Conservation (phyloP, 352 stramenopile species). For the Pythium phragmitis region DNA sequence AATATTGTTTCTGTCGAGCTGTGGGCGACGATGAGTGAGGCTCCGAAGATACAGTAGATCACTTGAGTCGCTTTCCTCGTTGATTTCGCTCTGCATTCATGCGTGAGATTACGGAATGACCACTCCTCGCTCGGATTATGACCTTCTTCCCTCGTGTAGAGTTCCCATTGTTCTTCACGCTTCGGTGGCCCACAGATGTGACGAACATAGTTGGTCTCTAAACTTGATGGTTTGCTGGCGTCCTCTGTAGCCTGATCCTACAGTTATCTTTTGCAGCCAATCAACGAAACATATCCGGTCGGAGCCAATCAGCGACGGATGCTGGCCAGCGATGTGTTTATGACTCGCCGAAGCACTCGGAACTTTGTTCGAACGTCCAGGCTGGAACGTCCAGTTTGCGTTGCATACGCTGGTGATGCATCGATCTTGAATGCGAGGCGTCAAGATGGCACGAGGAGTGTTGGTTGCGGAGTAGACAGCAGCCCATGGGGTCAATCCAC, state of each 20-base stretch:
- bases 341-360: not conserved
- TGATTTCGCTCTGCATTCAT: too few relatives aligned
- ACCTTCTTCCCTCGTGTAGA: not conserved
- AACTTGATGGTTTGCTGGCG: not conserved
- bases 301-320: constrained; percentile 8
- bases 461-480: too few relatives aligned
- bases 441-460: too few relatives aligned
- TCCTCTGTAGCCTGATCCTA: not conserved
- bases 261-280: constrained; percentile 4
- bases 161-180: not conserved
- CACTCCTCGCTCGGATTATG: not conserved
- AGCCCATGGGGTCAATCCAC: too few relatives aligned
- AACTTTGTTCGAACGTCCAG: not conserved
- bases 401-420: not conserved
- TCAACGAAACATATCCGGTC: not conserved
- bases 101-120: too few relatives aligned
- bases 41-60: too few relatives aligned
- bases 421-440: not conserved
- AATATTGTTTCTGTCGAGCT: too few relatives aligned
- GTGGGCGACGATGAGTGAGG: too few relatives aligned
- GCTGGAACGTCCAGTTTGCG: not conserved
- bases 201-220: not conserved
- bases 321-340: not conserved
- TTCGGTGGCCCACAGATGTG: not conserved
- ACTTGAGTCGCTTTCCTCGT: too few relatives aligned